phyloP scores from a whole-genome alignment of 768 basidiomycete genomes.

The Cyathus striatus region DNA sequence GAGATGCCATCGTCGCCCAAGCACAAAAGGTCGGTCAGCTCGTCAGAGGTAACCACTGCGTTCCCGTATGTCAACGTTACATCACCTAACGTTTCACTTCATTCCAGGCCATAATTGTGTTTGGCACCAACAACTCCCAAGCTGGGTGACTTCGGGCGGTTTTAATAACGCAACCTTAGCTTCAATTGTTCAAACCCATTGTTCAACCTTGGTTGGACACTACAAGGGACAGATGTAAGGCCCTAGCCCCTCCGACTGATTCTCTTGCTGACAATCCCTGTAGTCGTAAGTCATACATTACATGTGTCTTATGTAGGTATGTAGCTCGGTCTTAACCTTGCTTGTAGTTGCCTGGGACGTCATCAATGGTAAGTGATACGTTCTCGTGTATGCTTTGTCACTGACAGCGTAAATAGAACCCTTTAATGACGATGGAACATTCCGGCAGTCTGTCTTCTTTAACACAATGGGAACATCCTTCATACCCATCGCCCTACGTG shows the following conservation, averaged over 20 bases:
- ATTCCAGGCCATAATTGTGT: slow-evolving; percentile 38
- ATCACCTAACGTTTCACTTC: not conserved
- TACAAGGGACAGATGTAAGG: slow-evolving; percentile 48
- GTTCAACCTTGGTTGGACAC: slow-evolving; percentile 41
- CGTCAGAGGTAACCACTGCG: slow-evolving; percentile 34
- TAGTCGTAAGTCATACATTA: not conserved
- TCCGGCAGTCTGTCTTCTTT: slow-evolving; percentile 48
- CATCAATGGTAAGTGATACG: slow-evolving; percentile 33
- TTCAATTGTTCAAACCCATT: slow-evolving; percentile 43
- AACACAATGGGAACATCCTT: slow-evolving; percentile 42
- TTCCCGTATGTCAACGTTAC: not conserved
- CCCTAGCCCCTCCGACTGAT: no score
- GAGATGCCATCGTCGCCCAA: slow-evolving; percentile 40
- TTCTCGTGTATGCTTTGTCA: not conserved
- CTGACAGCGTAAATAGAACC: slow-evolving; percentile 28
- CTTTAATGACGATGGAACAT: slow-evolving; percentile 59
- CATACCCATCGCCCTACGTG: slow-evolving; percentile 45
- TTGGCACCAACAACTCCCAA: slow-evolving; percentile 50
- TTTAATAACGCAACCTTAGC: slow-evolving; percentile 36
- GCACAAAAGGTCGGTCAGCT: slow-evolving; percentile 42
- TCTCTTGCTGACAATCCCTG: no score
- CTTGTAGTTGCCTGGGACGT: slow-evolving; percentile 35
- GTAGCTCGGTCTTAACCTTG: not conserved
- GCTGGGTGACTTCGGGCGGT: slow-evolving; percentile 40
- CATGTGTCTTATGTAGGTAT: no score